These are phyloP conservation scores for Exophiala bonariae DNA, from an alignment of 2,329 filamentous ascomycete species.

Conservation along the genomic window DNA sequence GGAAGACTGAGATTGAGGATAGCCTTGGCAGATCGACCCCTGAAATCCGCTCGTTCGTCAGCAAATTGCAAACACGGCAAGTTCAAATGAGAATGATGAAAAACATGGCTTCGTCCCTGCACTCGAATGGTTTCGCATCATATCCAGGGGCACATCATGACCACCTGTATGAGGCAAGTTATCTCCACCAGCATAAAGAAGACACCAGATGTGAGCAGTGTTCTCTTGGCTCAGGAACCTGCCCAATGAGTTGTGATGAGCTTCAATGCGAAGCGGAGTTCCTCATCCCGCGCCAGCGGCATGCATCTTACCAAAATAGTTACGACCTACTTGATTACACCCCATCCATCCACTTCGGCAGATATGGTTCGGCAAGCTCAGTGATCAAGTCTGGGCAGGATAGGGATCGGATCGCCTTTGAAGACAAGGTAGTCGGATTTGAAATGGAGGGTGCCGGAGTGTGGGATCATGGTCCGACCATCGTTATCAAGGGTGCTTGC, in stretches of 20 bases:
- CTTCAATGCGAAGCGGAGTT: constrained; percentile 29
- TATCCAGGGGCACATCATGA: constrained; percentile 33
- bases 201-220: constrained; percentile 10
- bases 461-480: constrained; percentile 34
- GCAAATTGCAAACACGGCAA: constrained; percentile 3
- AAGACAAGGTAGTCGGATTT: constrained; percentile 30
- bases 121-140: too few relatives aligned
- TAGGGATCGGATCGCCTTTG: constrained; percentile 30
- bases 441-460: constrained; percentile 41
- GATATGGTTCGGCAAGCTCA: constrained; percentile 34
- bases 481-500: constrained; percentile 38
- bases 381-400: constrained; percentile 38
- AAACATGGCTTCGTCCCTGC: constrained; percentile 9
- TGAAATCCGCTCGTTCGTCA: constrained; percentile 33
- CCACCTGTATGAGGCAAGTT: constrained; percentile 31
- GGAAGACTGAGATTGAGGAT: constrained; percentile 31
- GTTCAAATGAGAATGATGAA: constrained; percentile 1
- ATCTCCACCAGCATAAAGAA: constrained; percentile 34
- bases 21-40: constrained; percentile 29
- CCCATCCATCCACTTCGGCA: constrained; percentile 39
- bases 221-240: constrained; percentile 17
- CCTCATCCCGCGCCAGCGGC: not conserved
- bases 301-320: constrained; percentile 25
- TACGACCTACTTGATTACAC: too few relatives aligned
- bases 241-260: constrained; percentile 30